Conservation (phyloP, 2,329 filamentous ascomycete species). For the Talaromyces sp. region DNA sequence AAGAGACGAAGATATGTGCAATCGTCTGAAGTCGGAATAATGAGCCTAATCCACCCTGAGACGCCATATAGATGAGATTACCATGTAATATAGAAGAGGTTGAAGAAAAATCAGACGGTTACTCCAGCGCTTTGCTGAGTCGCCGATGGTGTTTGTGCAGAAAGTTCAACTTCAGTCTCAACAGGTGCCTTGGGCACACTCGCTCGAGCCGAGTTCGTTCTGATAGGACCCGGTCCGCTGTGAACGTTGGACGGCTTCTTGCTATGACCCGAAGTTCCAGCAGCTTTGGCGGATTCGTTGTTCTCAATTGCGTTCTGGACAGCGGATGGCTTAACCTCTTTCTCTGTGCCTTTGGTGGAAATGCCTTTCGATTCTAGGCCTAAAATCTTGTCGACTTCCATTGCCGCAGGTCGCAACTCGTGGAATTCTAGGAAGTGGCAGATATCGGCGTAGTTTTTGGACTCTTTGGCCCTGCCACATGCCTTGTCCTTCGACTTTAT, state of each 20-base stretch:
- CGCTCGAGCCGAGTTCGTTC: conserved; percentile 29
- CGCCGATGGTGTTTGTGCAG: conserved; percentile 21
- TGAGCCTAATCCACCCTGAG: background rate
- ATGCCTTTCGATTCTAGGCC: conserved; percentile 31
- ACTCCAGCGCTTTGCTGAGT: conserved; percentile 18
- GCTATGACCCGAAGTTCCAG: conserved; percentile 25
- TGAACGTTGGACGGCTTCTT: conserved; percentile 11
- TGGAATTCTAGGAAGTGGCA: conserved; percentile 66
- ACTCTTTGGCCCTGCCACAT: conserved; percentile 61
- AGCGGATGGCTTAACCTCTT: conserved; percentile 28
- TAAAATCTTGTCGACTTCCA: conserved; percentile 63
- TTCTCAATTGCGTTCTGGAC: conserved; percentile 36
- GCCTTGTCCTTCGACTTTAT: conserved; percentile 73
- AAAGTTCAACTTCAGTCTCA: conserved; percentile 26
- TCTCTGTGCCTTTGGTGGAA: conserved; percentile 17
- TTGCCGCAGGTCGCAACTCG: conserved; percentile 63
- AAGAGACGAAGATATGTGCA: background rate
- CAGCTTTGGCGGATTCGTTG: conserved; percentile 38
- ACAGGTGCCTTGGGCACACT: conserved; percentile 27
- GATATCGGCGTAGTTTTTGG: conserved; percentile 69
- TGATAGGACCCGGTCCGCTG: conserved; percentile 34
- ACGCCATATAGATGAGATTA: conserved; percentile 8
- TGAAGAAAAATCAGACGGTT: conserved; percentile 9
- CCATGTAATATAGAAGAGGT: background rate
- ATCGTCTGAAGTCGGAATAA: background rate